phyloP scores from a whole-genome alignment of 2,329 filamentous ascomycete species.

The Corniculantispora saksenae region DNA sequence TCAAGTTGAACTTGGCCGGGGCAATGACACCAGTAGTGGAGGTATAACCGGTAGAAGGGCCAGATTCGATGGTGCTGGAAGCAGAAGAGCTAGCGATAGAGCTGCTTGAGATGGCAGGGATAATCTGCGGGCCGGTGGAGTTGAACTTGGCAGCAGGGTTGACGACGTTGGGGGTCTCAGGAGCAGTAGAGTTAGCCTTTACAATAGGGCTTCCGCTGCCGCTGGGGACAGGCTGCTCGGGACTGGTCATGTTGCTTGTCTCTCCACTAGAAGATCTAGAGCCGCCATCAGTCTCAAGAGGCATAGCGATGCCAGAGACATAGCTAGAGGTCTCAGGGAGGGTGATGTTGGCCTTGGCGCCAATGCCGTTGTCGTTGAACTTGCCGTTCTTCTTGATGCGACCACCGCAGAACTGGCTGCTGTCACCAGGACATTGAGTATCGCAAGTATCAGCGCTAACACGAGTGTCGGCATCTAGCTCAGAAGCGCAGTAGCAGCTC shows the following conservation, averaged over 20 bases:
- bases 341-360: conserved; percentile 9
- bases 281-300: not conserved
- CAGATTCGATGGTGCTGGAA: not conserved
- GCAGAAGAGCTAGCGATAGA: not conserved
- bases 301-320: conserved; percentile 7
- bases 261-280: not conserved
- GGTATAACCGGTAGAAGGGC: not conserved
- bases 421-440: conserved; percentile 43
- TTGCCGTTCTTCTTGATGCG: conserved; percentile 20
- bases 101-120: not conserved
- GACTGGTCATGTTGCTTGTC: not conserved
- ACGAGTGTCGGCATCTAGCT: conserved; percentile 41
- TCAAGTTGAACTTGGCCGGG: not conserved
- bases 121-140: not conserved
- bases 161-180: not conserved
- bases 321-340: conserved; percentile 8
- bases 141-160: not conserved
- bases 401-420: conserved; percentile 42
- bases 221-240: not conserved
- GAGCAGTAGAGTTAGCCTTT: not conserved
- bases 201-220: not conserved
- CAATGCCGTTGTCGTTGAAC: not conserved
- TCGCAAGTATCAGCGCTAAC: conserved; percentile 39
- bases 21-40: not conserved
- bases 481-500: conserved; percentile 48